These are phyloP conservation scores for Blastocystis sp. DNA, from an alignment of 352 stramenopile species.

Conservation along the genomic window DNA sequence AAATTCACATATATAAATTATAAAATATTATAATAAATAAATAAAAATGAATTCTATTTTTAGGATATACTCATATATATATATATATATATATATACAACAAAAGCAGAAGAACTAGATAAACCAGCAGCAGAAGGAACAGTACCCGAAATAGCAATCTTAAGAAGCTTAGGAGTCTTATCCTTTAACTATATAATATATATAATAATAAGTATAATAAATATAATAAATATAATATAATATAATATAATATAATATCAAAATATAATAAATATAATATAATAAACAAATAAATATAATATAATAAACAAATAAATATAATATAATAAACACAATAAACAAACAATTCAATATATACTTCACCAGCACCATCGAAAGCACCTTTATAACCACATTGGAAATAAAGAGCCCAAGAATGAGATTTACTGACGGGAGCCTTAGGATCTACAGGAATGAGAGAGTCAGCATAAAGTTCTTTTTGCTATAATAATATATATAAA, in stretches of 20 bases:
- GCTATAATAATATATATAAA: not conserved
- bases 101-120: slow-evolving; percentile 57
- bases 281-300: too few species aligned
- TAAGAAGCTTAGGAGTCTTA: slow-evolving; percentile 37
- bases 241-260: too few species aligned
- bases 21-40: too few species aligned
- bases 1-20: too few species aligned
- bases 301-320: too few species aligned
- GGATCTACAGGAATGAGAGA: slow-evolving; percentile 28
- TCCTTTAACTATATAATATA: not conserved
- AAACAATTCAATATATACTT: too few species aligned
- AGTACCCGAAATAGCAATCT: slow-evolving; percentile 52
- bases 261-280: too few species aligned
- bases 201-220: not conserved
- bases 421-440: not conserved
- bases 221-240: not conserved
- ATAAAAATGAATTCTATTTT: too few species aligned
- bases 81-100: too few species aligned
- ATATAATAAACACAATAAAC: too few species aligned
- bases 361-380: slow-evolving; percentile 39
- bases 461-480: slow-evolving; percentile 20
- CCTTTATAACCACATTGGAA: slow-evolving; percentile 48
- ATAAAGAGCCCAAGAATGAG: slow-evolving; percentile 42
- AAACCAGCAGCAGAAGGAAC: slow-evolving; percentile 54
- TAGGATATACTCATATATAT: too few species aligned